Percentiles rank a stretch among this genome's conserved stretches.
phyloP scores from a whole-genome alignment of 345 rosid species.

The Melaleuca alternifolia region DNA sequence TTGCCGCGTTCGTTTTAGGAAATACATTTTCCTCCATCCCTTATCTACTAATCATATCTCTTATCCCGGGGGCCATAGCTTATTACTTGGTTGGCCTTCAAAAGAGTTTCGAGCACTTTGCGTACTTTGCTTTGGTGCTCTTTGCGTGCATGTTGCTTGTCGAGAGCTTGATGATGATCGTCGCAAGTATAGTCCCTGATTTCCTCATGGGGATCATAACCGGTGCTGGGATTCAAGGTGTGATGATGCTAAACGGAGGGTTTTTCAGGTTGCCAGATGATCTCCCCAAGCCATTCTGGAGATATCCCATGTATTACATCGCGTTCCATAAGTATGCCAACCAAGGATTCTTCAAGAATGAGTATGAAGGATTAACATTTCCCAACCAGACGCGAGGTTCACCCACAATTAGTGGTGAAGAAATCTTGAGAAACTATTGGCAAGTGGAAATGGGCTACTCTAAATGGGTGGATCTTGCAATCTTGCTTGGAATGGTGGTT shows the following conservation, averaged over 20 bases:
- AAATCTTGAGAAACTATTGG: constrained; percentile 5
- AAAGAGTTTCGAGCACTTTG: constrained; percentile 20
- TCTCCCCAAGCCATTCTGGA: background rate
- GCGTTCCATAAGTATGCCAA: constrained; percentile 17
- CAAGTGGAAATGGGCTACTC: background rate
- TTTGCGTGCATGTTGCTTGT: constrained; percentile 7
- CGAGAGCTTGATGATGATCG: background rate
- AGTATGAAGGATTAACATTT: constrained; percentile 10
- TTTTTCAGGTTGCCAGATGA: background rate
- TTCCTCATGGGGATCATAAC: background rate
- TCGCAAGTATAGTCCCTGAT: background rate
- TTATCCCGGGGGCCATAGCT: background rate
- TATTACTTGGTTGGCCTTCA: background rate
- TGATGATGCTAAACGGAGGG: background rate
- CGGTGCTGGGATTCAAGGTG: background rate
- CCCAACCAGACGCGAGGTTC: constrained; percentile 2
- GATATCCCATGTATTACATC: constrained; percentile 21
- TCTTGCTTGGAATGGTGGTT: background rate
- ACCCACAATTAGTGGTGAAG: constrained; percentile 2
- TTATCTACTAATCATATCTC: background rate
- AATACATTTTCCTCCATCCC: constrained; percentile 33
- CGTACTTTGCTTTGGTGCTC: constrained; percentile 22
- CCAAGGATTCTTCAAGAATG: constrained; percentile 25
- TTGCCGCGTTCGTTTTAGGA: constrained; percentile 32
- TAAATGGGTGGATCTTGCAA: background rate